phyloP scores from a whole-genome alignment of 1,284 basidiomycete species.

The Pseudozyma flocculosa region DNA sequence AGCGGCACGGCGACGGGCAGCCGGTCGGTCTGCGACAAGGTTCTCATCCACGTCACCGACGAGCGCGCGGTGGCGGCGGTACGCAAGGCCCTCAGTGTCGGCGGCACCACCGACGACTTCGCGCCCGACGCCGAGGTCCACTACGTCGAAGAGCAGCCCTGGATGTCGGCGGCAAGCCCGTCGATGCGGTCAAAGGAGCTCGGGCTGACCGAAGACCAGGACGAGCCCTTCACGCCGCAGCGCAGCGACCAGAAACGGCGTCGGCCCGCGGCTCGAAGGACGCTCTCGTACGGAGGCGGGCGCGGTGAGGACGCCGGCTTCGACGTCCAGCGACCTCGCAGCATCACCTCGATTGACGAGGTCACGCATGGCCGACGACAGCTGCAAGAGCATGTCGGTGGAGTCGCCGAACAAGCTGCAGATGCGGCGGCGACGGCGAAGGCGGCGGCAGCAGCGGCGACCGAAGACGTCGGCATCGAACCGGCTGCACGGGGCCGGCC shows the following conservation, averaged over 20 bases:
- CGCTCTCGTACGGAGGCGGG: too few relatives aligned
- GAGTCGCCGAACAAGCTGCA: background rate
- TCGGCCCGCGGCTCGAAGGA: too few relatives aligned
- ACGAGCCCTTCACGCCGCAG: conserved; percentile 1
- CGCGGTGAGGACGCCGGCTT: too few relatives aligned
- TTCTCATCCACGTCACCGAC: conserved; percentile 46
- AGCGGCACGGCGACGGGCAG: conserved; percentile 2
- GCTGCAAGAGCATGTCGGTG: too few relatives aligned
- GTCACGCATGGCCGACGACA: too few relatives aligned
- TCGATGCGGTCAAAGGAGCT: conserved; percentile 9
- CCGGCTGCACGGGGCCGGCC: too few relatives aligned
- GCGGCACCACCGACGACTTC: conserved; percentile 42
- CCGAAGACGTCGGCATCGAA: too few relatives aligned
- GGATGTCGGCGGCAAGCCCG: conserved; percentile 19
- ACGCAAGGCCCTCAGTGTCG: conserved; percentile 46
- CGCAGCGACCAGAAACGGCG: too few relatives aligned
- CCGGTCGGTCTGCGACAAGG: conserved; percentile 16
- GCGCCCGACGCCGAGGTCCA: conserved; percentile 27
- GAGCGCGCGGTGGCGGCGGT: conserved; percentile 40
- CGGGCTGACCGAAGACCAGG: conserved; percentile 9
- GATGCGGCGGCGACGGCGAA: too few relatives aligned
- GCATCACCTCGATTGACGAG: too few relatives aligned
- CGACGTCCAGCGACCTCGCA: too few relatives aligned
- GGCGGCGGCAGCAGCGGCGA: too few relatives aligned
- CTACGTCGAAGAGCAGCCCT: conserved; percentile 12